phyloP scores from a whole-genome alignment of 208 protist species.

The Leishmania martiniquensis region DNA sequence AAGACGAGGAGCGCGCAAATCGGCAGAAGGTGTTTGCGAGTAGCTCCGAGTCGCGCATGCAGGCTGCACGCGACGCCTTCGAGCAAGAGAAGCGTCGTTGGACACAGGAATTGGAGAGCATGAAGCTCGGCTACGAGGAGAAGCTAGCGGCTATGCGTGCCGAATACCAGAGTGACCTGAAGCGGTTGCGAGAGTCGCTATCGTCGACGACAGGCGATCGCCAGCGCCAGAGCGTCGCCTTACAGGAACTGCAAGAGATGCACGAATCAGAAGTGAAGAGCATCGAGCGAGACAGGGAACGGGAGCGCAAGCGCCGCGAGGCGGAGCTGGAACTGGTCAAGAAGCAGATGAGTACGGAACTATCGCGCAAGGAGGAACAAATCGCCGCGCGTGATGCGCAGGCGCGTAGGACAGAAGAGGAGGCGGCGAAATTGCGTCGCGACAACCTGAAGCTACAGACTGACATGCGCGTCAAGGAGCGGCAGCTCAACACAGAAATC shows the following conservation, averaged over 20 bases:
- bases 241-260: slow-evolving; percentile 41
- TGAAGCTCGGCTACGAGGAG: slow-evolving; percentile 46
- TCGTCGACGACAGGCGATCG: slow-evolving; percentile 19
- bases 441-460: slow-evolving; percentile 40
- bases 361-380: slow-evolving; percentile 20
- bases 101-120: slow-evolving; percentile 29
- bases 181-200: slow-evolving; percentile 36
- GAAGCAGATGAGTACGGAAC: slow-evolving; percentile 33
- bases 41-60: slow-evolving; percentile 36
- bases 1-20: slow-evolving; percentile 1
- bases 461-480: slow-evolving; percentile 19
- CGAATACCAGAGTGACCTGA: slow-evolving; percentile 40
- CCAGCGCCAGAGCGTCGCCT: slow-evolving; percentile 34
- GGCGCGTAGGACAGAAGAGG: slow-evolving; percentile 34
- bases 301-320: slow-evolving; percentile 11
- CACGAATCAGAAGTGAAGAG: slow-evolving; percentile 26
- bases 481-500: slow-evolving; percentile 24
- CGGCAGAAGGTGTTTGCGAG: slow-evolving; percentile 13
- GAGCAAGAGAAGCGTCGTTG: slow-evolving; percentile 41
- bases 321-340: slow-evolving; percentile 24
- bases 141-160: slow-evolving; percentile 26
- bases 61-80: slow-evolving; percentile 23
- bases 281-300: slow-evolving; percentile 21
- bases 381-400: slow-evolving; percentile 42
- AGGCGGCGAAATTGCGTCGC: slow-evolving; percentile 34